Percentiles rank a stretch among this genome's conserved stretches.
These are phyloP conservation scores for Panicum miliaceum DNA, from an alignment of 176 grass and related monocot genomes.

Conservation along the genomic window DNA sequence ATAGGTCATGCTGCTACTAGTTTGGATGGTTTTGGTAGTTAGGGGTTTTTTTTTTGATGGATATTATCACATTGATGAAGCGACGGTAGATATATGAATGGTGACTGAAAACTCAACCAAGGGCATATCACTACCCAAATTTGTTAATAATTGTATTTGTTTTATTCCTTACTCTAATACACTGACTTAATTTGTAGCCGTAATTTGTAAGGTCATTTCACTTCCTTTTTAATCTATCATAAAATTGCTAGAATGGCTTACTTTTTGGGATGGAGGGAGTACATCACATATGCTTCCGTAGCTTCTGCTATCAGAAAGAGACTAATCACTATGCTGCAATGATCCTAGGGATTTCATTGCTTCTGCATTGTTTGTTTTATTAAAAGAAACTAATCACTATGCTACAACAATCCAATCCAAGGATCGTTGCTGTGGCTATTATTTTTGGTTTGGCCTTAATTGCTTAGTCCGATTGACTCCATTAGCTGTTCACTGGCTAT, in stretches of 20 bases:
- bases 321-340: neutral
- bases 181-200: neutral
- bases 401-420: neutral
- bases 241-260: too few relatives aligned
- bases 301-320: neutral
- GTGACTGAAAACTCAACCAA: neutral
- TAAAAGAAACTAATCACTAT: neutral
- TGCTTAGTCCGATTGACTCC: neutral
- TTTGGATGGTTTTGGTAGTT: slow-evolving; percentile 30
- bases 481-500: neutral
- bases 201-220: too few relatives aligned
- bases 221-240: too few relatives aligned
- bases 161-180: neutral
- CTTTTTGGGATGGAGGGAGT: neutral
- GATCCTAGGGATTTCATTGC: neutral
- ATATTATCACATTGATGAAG: neutral
- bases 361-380: neutral
- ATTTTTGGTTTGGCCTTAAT: neutral
- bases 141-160: neutral
- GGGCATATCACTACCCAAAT: neutral
- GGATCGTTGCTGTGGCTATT: neutral
- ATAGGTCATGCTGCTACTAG: neutral
- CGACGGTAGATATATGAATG: neutral
- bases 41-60: neutral
- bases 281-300: neutral